These are phyloP conservation scores for Zoysia pacifica DNA, from an alignment of 176 grass and related monocot genomes.

Conservation along the genomic window DNA sequence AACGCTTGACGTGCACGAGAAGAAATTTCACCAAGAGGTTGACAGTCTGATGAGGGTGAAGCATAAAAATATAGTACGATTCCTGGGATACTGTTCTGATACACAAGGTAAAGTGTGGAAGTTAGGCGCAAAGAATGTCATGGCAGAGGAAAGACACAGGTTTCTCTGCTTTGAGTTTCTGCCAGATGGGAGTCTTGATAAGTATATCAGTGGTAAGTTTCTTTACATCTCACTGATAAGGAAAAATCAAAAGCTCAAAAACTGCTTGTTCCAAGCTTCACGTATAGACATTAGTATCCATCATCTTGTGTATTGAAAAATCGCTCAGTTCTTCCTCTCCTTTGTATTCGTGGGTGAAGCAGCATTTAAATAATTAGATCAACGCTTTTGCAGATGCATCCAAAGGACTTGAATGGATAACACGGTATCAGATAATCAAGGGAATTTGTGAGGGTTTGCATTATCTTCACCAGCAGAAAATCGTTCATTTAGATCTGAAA, in stretches of 20 bases:
- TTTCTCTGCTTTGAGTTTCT: slow-evolving; percentile 17
- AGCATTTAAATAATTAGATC: too few relatives aligned
- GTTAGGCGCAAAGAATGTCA: neutral
- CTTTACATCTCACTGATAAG: too few relatives aligned
- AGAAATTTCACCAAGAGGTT: neutral
- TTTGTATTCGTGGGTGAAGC: too few relatives aligned
- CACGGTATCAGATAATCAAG: neutral
- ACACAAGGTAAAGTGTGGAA: neutral
- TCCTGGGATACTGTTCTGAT: neutral
- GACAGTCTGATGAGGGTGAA: neutral
- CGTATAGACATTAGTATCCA: too few relatives aligned
- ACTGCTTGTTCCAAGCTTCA: too few relatives aligned
- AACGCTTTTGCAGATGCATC: neutral
- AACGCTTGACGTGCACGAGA: neutral
- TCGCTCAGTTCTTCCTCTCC: too few relatives aligned
- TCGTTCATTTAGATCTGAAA: slow-evolving; percentile 18
- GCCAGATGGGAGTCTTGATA: neutral
- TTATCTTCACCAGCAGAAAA: slow-evolving; percentile 8
- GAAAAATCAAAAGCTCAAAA: too few relatives aligned
- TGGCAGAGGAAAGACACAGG: neutral
- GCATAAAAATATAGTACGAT: neutral
- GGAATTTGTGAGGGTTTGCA: neutral
- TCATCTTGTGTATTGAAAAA: too few relatives aligned
- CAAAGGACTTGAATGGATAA: neutral
- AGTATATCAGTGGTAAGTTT: slow-evolving; percentile 3